These are phyloP conservation scores for Isoetes taiwanensis DNA, from an alignment of 75 land plant genomes.

Conservation along the genomic window DNA sequence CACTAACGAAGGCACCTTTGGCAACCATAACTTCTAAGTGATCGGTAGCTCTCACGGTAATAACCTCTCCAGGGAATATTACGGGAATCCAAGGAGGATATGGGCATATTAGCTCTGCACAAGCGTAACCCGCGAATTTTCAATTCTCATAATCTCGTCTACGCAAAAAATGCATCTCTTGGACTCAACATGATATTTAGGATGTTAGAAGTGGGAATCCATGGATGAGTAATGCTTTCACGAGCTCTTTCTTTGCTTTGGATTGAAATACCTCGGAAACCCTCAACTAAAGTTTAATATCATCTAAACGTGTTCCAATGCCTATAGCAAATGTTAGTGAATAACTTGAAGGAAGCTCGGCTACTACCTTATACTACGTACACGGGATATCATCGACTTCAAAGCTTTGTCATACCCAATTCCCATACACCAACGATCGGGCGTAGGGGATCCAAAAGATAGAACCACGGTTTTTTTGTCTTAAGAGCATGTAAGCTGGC, in stretches of 20 bases:
- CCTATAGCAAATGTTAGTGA: constrained; percentile 61
- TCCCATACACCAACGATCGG: constrained; percentile 51
- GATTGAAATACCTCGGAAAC: no score
- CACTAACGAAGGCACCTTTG: constrained; percentile 50
- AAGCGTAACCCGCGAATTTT: constrained; percentile 41
- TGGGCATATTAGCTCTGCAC: constrained; percentile 75
- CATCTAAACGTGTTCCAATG: constrained; percentile 46
- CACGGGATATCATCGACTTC: constrained; percentile 57
- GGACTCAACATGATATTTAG: no score
- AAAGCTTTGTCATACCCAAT: constrained; percentile 57
- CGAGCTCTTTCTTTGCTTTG: no score
- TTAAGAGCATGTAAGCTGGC: no score
- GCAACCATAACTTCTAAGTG: constrained; percentile 33
- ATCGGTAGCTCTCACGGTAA: constrained; percentile 39
- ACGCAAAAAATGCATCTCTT: constrained; percentile 80
- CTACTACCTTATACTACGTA: constrained; percentile 31
- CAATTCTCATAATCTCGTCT: constrained; percentile 30
- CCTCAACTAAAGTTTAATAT: no score
- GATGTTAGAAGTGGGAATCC: no score
- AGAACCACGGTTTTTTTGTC: no score
- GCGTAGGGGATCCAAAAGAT: constrained; percentile 73
- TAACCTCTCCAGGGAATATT: constrained; percentile 64
- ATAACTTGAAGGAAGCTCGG: constrained; percentile 50
- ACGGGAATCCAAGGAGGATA: constrained; percentile 93
- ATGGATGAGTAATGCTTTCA: no score